phyloP scores from a whole-genome alignment of 1,284 basidiomycete species.

The Rhodotorula mucilaginosa region DNA sequence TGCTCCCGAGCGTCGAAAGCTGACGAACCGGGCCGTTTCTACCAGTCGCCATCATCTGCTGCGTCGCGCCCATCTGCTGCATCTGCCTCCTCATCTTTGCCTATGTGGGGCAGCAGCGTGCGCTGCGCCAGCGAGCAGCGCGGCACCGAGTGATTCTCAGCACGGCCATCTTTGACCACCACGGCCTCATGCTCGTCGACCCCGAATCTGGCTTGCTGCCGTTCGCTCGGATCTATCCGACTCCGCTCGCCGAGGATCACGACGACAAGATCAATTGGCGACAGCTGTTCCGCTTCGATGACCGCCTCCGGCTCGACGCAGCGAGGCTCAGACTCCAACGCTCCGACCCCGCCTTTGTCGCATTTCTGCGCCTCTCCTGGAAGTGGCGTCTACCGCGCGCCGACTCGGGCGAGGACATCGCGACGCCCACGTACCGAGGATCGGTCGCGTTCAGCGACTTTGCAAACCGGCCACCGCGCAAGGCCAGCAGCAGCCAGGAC shows the following conservation, averaged over 20 bases:
- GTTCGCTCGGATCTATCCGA: slow-evolving; percentile 37
- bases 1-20: background rate
- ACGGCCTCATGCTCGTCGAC: slow-evolving; percentile 50
- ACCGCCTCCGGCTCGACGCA: slow-evolving; percentile 28
- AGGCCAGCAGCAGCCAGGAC: background rate
- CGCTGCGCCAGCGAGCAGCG: slow-evolving; percentile 44
- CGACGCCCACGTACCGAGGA: background rate
- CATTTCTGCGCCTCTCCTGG: slow-evolving; percentile 52
- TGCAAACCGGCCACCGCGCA: background rate
- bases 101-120: slow-evolving; percentile 48
- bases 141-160: slow-evolving; percentile 53
- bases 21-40: background rate
- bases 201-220: slow-evolving; percentile 52
- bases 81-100: slow-evolving; percentile 50
- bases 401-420: background rate
- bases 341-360: slow-evolving; percentile 52
- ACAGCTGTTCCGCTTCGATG: slow-evolving; percentile 9
- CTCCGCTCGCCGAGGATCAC: background rate
- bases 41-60: slow-evolving; percentile 49
- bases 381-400: slow-evolving; percentile 45
- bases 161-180: slow-evolving; percentile 51
- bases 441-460: background rate
- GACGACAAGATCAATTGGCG: slow-evolving; percentile 1
- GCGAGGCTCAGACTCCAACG: slow-evolving; percentile 47
- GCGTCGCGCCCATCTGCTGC: slow-evolving; percentile 52